Conservation (phyloP, 2,329 filamentous ascomycete species). For the Hypoxylon sp. region DNA sequence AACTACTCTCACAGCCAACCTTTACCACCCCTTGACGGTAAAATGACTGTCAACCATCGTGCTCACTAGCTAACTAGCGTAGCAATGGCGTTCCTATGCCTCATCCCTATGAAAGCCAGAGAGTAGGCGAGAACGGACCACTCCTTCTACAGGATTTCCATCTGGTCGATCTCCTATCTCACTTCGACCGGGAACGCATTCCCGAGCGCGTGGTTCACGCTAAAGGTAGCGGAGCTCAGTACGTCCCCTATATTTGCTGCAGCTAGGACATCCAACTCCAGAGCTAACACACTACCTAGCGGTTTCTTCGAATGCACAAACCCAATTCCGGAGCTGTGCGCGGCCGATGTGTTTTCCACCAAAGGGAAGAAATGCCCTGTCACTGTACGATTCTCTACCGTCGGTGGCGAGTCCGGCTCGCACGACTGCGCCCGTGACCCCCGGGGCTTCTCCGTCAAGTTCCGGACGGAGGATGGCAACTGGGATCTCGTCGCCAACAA, state of each 20-base stretch:
- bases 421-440: constrained; percentile 70
- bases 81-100: constrained; percentile 39
- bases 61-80: constrained; percentile 2
- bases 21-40: background rate
- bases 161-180: constrained; percentile 39
- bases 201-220: constrained; percentile 55
- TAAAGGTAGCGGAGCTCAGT: constrained; percentile 48
- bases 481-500: constrained; percentile 81
- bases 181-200: constrained; percentile 54
- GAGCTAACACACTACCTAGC: constrained; percentile 1
- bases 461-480: constrained; percentile 75
- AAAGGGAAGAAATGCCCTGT: constrained; percentile 67
- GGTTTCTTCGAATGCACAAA: constrained; percentile 56
- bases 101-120: constrained; percentile 35
- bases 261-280: background rate
- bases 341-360: constrained; percentile 55
- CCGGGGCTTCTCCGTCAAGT: constrained; percentile 70
- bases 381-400: constrained; percentile 72
- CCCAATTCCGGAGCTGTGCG: constrained; percentile 55
- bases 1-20: background rate
- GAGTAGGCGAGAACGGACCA: constrained; percentile 42
- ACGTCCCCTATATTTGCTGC: background rate
- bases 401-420: constrained; percentile 73
- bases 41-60: constrained; percentile 33
- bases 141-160: constrained; percentile 41